Evolutionary conservation across 1,139 yeast genomes (phyloP).

Genomic region (Ogataea hybrid): DNA sequence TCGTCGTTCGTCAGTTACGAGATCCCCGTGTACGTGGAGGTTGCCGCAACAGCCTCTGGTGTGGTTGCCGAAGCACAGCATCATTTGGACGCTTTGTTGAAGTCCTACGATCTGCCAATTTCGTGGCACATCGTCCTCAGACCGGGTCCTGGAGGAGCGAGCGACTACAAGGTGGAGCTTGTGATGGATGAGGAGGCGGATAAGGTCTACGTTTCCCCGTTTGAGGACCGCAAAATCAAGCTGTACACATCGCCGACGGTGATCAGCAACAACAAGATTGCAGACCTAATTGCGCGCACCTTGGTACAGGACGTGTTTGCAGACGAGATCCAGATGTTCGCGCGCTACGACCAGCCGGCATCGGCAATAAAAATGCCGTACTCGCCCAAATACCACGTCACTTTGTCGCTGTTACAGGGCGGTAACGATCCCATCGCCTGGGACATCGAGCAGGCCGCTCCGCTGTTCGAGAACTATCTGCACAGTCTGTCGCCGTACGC

Average conservation of each 20-base stretch:
- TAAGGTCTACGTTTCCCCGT: slow-evolving; percentile 36
- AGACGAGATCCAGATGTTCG: slow-evolving; percentile 36
- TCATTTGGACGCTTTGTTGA: slow-evolving; percentile 33
- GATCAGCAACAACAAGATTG: slow-evolving; percentile 34
- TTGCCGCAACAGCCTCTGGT: slow-evolving; percentile 32
- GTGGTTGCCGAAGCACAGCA: slow-evolving; percentile 35
- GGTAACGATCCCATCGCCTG: slow-evolving; percentile 54
- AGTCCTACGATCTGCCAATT: slow-evolving; percentile 27
- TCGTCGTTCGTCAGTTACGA: slow-evolving; percentile 32
- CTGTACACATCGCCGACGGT: slow-evolving; percentile 34
- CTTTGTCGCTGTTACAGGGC: slow-evolving; percentile 61
- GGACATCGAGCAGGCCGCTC: slow-evolving; percentile 51
- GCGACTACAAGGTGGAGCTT: slow-evolving; percentile 29
- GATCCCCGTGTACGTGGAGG: slow-evolving; percentile 55
- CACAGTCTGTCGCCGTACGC: slow-evolving; percentile 49
- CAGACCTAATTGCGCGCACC: slow-evolving; percentile 36
- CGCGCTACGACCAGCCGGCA: slow-evolving; percentile 14
- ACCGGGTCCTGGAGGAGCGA: slow-evolving; percentile 16
- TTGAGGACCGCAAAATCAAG: slow-evolving; percentile 32
- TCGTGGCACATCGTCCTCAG: slow-evolving; percentile 30
- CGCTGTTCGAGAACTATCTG: slow-evolving; percentile 43
- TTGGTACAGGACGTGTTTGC: slow-evolving; percentile 39
- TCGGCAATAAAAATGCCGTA: slow-evolving; percentile 24
- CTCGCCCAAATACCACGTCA: slow-evolving; percentile 31
- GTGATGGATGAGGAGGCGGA: slow-evolving; percentile 20